Evolutionary conservation across 371 early-diverging fungal genomes (phyloP).

Genomic region (Mucor saturninus): DNA sequence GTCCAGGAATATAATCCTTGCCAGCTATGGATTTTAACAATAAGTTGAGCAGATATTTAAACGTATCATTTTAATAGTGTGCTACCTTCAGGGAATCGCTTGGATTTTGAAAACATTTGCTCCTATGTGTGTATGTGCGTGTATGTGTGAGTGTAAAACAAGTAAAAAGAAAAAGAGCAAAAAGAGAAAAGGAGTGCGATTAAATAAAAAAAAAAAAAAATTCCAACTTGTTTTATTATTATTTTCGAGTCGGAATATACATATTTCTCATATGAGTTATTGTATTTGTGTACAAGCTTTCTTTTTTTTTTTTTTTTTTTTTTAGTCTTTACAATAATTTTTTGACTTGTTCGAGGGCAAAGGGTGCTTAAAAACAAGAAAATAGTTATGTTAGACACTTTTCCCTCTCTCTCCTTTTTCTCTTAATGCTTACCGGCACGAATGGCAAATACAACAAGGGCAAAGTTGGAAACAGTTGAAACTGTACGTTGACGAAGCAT

Average conservation of each 20-base stretch:
- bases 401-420: slow-evolving; percentile 6
- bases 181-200: not conserved
- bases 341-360: slow-evolving; percentile 52
- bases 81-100: slow-evolving; percentile 47
- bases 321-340: slow-evolving; percentile 40
- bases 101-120: slow-evolving; percentile 49
- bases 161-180: not conserved
- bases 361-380: slow-evolving; percentile 42
- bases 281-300: not conserved
- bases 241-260: slow-evolving; percentile 1
- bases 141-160: not conserved
- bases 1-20: slow-evolving; percentile 50
- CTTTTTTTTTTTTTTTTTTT: not conserved
- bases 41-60: not conserved
- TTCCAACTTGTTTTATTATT: not conserved
- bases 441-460: slow-evolving; percentile 43
- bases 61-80: not conserved
- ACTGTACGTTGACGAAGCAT: slow-evolving; percentile 51
- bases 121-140: too few species aligned
- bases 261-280: not conserved
- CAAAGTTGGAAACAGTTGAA: slow-evolving; percentile 50
- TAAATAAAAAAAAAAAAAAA: slow-evolving; percentile 5
- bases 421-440: slow-evolving; percentile 52
- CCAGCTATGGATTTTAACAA: slow-evolving; percentile 20
- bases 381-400: not conserved